Conservation (phyloP, 768 basidiomycete species). For the Chlorophyllum brunneum region DNA sequence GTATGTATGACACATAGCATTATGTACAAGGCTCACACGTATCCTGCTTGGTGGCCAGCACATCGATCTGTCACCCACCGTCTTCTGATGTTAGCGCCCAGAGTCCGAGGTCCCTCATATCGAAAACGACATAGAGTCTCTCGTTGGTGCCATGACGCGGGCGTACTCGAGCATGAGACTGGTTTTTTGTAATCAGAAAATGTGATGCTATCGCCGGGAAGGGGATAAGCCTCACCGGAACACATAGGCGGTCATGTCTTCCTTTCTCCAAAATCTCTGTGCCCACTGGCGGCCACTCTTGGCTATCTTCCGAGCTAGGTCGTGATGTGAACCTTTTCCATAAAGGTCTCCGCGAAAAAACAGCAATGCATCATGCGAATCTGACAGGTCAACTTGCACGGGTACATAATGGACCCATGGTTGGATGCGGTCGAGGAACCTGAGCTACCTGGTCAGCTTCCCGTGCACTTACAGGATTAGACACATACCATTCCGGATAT, state of each 20-base stretch:
- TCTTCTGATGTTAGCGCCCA: background rate
- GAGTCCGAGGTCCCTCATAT: background rate
- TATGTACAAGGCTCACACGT: too few relatives aligned
- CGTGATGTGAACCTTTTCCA: slow-evolving; percentile 59
- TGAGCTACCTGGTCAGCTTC: slow-evolving; percentile 14
- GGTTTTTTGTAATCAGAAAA: background rate
- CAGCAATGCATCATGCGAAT: slow-evolving; percentile 64
- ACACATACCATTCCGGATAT: slow-evolving; percentile 60
- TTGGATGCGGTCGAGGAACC: slow-evolving; percentile 50
- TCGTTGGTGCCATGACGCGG: slow-evolving; percentile 41
- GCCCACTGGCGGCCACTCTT: slow-evolving; percentile 55
- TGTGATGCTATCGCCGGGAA: background rate
- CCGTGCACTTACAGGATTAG: background rate
- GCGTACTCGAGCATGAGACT: slow-evolving; percentile 38
- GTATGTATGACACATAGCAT: too few relatives aligned
- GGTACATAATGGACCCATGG: slow-evolving; percentile 78
- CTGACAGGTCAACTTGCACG: slow-evolving; percentile 58
- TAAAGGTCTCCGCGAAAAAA: slow-evolving; percentile 69
- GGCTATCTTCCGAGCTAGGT: slow-evolving; percentile 51
- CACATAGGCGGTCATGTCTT: slow-evolving; percentile 57
- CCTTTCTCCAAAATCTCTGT: slow-evolving; percentile 50
- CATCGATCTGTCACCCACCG: background rate
- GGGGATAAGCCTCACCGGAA: slow-evolving; percentile 38
- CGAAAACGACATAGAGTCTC: slow-evolving; percentile 31
- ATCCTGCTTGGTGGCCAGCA: too few relatives aligned